A percentile compares a stretch with the other conserved stretches of the same genome.
Conservation (phyloP, 768 basidiomycete genomes). For the Amyloporia xantha region DNA sequence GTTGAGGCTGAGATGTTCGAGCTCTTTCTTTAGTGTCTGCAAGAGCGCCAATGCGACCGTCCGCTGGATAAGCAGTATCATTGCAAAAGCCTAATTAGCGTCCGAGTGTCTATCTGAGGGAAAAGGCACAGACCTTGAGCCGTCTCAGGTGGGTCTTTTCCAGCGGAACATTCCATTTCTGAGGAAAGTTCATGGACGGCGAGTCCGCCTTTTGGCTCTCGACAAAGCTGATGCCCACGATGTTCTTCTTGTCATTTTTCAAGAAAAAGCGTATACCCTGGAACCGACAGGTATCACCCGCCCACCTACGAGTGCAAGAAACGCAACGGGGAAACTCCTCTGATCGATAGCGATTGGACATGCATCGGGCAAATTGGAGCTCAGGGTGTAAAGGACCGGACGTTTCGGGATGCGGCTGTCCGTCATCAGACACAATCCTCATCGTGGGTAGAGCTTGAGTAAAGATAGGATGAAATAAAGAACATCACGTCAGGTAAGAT, state of each 20-base stretch:
- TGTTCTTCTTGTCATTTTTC: conserved; percentile 49
- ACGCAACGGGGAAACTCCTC: conserved; percentile 77
- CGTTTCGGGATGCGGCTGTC: conserved; percentile 18
- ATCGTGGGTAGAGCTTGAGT: conserved; percentile 12
- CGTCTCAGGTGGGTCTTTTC: conserved; percentile 42
- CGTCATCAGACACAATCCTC: conserved; percentile 28
- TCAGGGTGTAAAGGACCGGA: conserved; percentile 47
- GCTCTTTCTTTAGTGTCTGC: conserved; percentile 58
- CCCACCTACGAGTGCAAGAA: conserved; percentile 81
- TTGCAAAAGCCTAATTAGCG: background rate
- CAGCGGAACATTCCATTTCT: conserved; percentile 58
- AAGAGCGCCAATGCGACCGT: conserved; percentile 65
- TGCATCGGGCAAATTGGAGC: conserved; percentile 73
- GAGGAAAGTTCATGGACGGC: conserved; percentile 58
- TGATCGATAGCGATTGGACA: conserved; percentile 71
- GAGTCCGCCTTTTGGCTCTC: conserved; percentile 54
- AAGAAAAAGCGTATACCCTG: conserved; percentile 79
- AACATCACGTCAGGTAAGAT: conserved; percentile 20
- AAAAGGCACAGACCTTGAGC: conserved; percentile 46
- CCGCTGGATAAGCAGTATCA: conserved; percentile 32
- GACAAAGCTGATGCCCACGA: conserved; percentile 64
- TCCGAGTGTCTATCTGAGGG: background rate
- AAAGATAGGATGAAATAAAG: conserved; percentile 10
- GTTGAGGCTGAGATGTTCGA: conserved; percentile 47
- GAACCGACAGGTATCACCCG: conserved; percentile 82